These are phyloP conservation scores for Botrytis pseudocinerea DNA, from an alignment of 2,329 filamentous ascomycete species.

Conservation along the genomic window DNA sequence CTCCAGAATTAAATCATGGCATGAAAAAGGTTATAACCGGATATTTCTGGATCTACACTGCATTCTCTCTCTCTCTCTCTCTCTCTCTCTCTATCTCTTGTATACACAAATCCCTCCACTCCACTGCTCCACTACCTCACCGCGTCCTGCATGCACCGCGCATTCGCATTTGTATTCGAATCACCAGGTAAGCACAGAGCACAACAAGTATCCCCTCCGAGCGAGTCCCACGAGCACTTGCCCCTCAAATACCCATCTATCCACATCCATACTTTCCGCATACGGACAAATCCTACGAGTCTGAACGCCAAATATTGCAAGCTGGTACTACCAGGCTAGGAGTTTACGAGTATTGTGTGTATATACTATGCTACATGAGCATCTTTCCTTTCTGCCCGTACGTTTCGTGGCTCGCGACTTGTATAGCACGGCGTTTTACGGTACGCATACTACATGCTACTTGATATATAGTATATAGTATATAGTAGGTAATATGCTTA, in stretches of 20 bases:
- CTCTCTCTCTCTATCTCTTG: background rate
- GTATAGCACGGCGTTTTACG: background rate
- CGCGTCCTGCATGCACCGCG: background rate
- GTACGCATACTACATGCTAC: background rate
- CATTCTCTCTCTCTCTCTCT: background rate
- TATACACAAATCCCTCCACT: background rate
- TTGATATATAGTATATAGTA: background rate
- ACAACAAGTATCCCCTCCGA: background rate
- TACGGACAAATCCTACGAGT: background rate
- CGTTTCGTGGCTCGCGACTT: background rate
- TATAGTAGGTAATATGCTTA: background rate
- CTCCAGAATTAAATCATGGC: background rate
- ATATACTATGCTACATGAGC: background rate
- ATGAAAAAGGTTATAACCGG: background rate
- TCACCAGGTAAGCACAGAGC: background rate
- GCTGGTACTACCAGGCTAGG: background rate
- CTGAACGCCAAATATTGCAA: background rate
- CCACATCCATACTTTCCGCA: background rate
- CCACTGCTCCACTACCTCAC: background rate
- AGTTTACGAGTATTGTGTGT: background rate
- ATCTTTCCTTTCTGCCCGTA: background rate
- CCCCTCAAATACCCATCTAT: background rate
- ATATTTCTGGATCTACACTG: constrained; percentile 1
- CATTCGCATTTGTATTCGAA: background rate
- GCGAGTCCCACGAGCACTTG: background rate